Conservation (phyloP, 2,329 filamentous ascomycete species). For the Penicillium sp. region DNA sequence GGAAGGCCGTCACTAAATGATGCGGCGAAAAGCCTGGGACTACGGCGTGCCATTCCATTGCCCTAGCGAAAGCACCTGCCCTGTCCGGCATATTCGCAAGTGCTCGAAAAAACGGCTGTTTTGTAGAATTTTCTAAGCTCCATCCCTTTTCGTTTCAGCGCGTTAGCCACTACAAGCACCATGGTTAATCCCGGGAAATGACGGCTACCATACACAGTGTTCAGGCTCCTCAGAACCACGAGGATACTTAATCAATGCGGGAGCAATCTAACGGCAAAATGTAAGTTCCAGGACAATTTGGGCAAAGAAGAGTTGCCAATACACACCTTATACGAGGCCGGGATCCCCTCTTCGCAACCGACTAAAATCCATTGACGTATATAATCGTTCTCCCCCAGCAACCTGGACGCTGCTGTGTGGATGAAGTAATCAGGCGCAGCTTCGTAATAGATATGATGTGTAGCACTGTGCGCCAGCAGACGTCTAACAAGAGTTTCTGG, state of each 20-base stretch:
- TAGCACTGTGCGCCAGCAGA: constrained; percentile 13
- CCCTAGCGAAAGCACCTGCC: constrained; percentile 4
- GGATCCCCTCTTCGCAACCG: constrained; percentile 13
- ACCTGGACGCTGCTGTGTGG: constrained; percentile 15
- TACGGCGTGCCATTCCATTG: constrained; percentile 10
- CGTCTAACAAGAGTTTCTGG: constrained; percentile 13
- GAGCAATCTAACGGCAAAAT: constrained; percentile 8
- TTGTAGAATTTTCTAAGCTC: constrained; percentile 11
- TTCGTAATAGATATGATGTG: constrained; percentile 15
- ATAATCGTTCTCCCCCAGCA: constrained; percentile 14
- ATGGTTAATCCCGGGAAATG: no score
- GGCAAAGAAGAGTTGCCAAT: not conserved
- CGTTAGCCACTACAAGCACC: no score
- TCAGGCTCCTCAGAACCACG: constrained; percentile 11
- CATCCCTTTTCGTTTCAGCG: constrained; percentile 13
- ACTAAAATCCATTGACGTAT: constrained; percentile 15
- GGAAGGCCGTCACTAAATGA: constrained; percentile 10
- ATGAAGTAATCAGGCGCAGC: constrained; percentile 12
- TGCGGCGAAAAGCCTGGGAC: constrained; percentile 9
- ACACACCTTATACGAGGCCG: constrained; percentile 10
- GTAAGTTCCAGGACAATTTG: not conserved
- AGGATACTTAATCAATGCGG: constrained; percentile 4
- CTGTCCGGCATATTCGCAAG: constrained; percentile 13
- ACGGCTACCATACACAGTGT: constrained; percentile 4
- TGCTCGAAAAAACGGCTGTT: constrained; percentile 10